Percentiles rank a stretch among this genome's conserved stretches.
Evolutionary conservation across 306 rosid species (phyloP).

Genomic region (Castanea crenata): DNA sequence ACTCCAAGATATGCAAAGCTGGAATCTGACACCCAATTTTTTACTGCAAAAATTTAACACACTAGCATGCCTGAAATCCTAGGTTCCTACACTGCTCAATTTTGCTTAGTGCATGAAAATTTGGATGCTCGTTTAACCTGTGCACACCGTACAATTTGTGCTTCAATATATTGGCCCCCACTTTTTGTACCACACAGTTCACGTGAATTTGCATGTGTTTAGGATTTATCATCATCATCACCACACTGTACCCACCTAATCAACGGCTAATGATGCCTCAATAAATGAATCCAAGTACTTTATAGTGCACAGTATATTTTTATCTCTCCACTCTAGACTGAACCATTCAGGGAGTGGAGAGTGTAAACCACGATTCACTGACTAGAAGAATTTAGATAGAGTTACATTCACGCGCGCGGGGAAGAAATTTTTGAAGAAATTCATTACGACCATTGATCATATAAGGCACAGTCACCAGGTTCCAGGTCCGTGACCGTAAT

Average conservation of each 20-base stretch:
- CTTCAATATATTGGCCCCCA: not conserved
- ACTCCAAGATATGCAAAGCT: constrained; percentile 3
- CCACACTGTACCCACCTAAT: not conserved
- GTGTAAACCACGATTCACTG: no score
- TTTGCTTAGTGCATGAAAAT: not conserved
- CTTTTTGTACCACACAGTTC: not conserved
- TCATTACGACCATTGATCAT: constrained; percentile 1
- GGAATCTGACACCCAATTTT: constrained; percentile 20
- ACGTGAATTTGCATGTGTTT: constrained; percentile 9
- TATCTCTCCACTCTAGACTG: no score
- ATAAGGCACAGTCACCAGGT: constrained; percentile 14
- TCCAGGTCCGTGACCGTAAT: constrained; percentile 26
- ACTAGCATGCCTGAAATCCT: constrained; percentile 27
- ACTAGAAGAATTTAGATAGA: no score
- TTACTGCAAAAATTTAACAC: constrained; percentile 24
- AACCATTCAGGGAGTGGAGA: not conserved
- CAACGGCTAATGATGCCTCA: constrained; percentile 13
- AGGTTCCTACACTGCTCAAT: constrained; percentile 25
- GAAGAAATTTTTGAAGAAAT: no score
- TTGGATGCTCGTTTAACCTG: not conserved
- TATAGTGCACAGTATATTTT: not conserved
- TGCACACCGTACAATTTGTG: no score
- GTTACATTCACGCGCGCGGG: not conserved
- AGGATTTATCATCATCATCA: not conserved
- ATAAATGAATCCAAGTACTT: not conserved